Percentiles rank a stretch among this genome's conserved stretches.
phyloP scores from a whole-genome alignment of 192 early-diverging fungal species.

The Backusella circina region DNA sequence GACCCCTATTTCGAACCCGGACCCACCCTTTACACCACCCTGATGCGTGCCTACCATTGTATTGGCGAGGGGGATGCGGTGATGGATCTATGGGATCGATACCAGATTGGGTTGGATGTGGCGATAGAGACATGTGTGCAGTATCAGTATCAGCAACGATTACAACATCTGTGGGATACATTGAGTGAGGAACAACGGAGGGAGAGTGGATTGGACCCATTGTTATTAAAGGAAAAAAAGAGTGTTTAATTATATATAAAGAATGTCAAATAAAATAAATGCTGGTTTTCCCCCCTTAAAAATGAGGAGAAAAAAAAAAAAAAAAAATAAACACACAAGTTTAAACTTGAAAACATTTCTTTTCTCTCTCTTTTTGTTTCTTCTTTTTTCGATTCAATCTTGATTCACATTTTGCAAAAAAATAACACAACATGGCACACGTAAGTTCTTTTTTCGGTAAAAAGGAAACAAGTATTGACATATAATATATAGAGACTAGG shows the following conservation, averaged over 20 bases:
- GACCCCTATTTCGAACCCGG: constrained; percentile 31
- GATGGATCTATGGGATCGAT: constrained; percentile 30
- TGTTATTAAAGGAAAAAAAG: too few species aligned
- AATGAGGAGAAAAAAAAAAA: neutral
- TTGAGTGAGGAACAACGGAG: neutral
- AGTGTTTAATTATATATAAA: too few species aligned
- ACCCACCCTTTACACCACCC: constrained; percentile 10
- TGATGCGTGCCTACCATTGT: constrained; percentile 31
- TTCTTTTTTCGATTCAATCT: neutral
- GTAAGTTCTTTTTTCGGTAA: too few species aligned
- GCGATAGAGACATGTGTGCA: constrained; percentile 27
- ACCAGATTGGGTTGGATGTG: neutral
- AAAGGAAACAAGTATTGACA: too few species aligned
- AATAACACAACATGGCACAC: constrained; percentile 26
- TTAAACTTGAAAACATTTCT: neutral
- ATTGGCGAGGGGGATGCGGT: constrained; percentile 21
- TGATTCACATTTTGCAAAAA: constrained; percentile 7
- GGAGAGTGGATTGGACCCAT: neutral
- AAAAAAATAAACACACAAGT: too few species aligned
- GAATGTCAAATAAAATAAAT: neutral
- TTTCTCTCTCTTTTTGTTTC: neutral
- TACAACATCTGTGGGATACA: constrained; percentile 17
- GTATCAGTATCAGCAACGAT: neutral
- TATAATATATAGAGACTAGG: constrained; percentile 49
- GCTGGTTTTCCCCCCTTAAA: neutral